Evolutionary conservation across 768 basidiomycete genomes (phyloP), one percentile per base, ranked within the genome.

Genomic region (Psilocybe sp.): DNA sequence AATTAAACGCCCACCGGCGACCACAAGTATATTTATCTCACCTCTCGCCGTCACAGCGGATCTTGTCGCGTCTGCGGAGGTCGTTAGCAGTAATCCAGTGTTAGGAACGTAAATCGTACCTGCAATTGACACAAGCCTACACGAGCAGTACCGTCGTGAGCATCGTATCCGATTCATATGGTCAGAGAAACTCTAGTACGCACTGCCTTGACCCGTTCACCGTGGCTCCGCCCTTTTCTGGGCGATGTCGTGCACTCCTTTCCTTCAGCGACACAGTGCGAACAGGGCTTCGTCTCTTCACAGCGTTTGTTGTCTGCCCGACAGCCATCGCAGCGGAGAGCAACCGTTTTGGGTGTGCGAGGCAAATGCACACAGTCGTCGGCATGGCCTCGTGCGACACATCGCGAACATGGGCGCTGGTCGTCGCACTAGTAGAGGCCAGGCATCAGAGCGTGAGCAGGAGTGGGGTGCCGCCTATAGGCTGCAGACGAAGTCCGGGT

Each of bases 51-150:
- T 81, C 78, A 60, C 84, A 85, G 4, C 80, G 75, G 51, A 80
- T 75, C 62, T 85, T 85, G 63, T 82, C 78, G 32, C 77, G 79
- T 65, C 83, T 84, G 52, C 43, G 50, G 47, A 23, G 28, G 40
- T 32, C 23, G 31, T 43, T 23, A 16, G 15, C 7, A 5, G 31
- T 15, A 43, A 10, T 5, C 23, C 6, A 11, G 4, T 5, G 38
- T 16, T 42, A 34, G 16, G 14, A 42, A 33, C 23, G 35, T 43
- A 42, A 38, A 47, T 6, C 44, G 65, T 69, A 72, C 81, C 82
- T 82, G 75, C 83, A 84, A 54, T 67, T 76, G 51, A 74, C 68
- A 60, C 82, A 84, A 44, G 83, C 82, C 82, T 84, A 31, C 20
- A 13, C n/a, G 35, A 45, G 5, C 39, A 48, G 18, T 8, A 19